A percentile compares a stretch with the other conserved stretches of the same genome.
Evolutionary conservation across 2,329 filamentous ascomycete genomes (phyloP).

Genomic region (Penicillium sclerotiorum): DNA sequence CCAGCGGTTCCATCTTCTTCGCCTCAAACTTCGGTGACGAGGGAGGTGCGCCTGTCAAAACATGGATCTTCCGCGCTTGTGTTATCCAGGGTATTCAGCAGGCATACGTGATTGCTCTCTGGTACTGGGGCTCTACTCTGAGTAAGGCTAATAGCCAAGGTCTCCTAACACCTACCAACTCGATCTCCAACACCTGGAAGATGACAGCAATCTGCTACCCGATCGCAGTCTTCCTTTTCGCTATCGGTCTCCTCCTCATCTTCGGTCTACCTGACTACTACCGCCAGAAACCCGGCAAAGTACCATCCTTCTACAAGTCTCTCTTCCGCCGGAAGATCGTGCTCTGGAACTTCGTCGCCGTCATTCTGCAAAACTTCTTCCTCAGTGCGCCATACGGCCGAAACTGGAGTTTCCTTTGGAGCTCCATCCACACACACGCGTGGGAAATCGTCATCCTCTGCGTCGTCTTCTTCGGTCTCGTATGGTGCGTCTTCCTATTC

Average conservation of each 20-base stretch:
- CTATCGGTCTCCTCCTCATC: slow-evolving; percentile 57
- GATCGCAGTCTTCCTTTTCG: slow-evolving; percentile 59
- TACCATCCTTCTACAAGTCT: slow-evolving; percentile 67
- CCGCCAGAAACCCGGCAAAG: slow-evolving; percentile 63
- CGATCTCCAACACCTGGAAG: slow-evolving; percentile 46
- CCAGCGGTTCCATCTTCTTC: slow-evolving; percentile 66
- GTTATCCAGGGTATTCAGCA: slow-evolving; percentile 69
- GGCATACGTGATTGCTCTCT: slow-evolving; percentile 65
- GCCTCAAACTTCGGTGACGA: slow-evolving; percentile 68
- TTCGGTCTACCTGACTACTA: slow-evolving; percentile 68
- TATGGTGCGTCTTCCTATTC: slow-evolving; percentile 55
- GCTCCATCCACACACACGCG: slow-evolving; percentile 55
- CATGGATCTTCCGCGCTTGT: slow-evolving; percentile 68
- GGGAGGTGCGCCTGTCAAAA: slow-evolving; percentile 62
- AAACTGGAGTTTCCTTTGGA: slow-evolving; percentile 69
- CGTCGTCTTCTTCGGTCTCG: slow-evolving; percentile 52
- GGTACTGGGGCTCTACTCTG: slow-evolving; percentile 66
- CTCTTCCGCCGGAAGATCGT: slow-evolving; percentile 65
- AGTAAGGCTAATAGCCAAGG: slow-evolving; percentile 49
- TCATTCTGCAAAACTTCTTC: slow-evolving; percentile 69
- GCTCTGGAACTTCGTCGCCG: slow-evolving; percentile 66
- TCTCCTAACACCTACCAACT: slow-evolving; percentile 36
- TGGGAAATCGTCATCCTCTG: slow-evolving; percentile 61
- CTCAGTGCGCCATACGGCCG: slow-evolving; percentile 67
- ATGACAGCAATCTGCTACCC: slow-evolving; percentile 61